Percentiles rank a stretch among this genome's conserved stretches.
phyloP scores from a whole-genome alignment of 768 basidiomycete genomes.

The Solioccasus polychromus region DNA sequence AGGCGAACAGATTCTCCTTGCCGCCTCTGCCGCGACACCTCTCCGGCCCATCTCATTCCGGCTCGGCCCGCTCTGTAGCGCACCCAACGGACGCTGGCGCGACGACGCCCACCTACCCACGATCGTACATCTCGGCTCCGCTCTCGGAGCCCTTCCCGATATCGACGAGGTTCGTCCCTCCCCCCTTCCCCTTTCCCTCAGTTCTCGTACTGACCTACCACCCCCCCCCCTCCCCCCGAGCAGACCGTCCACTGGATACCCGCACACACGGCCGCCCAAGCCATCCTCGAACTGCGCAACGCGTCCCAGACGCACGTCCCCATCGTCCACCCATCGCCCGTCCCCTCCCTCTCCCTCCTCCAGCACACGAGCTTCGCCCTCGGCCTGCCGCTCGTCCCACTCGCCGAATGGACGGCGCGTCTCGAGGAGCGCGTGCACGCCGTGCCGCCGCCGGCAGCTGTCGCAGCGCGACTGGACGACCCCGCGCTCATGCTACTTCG shows the following conservation, averaged over 20 bases:
- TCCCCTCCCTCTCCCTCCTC: conserved; percentile 11
- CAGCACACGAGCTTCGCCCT: conserved; percentile 5
- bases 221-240: not conserved
- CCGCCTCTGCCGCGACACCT: conserved; percentile 14
- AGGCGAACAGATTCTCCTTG: conserved; percentile 22
- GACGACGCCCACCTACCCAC: conserved; percentile 36
- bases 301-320: conserved; percentile 3
- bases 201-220: no score
- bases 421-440: conserved; percentile 6
- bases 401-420: conserved; percentile 10
- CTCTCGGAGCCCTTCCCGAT: conserved; percentile 20
- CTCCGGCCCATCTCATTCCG: conserved; percentile 32
- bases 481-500: conserved; percentile 4
- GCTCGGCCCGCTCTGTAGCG: conserved; percentile 38
- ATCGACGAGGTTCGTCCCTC: conserved; percentile 18
- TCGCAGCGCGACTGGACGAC: not conserved
- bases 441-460: not conserved
- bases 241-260: conserved; percentile 17
- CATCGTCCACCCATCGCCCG: conserved; percentile 11
- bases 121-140: conserved; percentile 24
- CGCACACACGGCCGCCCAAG: conserved; percentile 11
- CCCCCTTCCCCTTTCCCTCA: not conserved
- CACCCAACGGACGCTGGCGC: conserved; percentile 38
- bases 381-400: conserved; percentile 8
- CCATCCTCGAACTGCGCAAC: conserved; percentile 17